Evolutionary conservation across 2,329 filamentous ascomycete species (phyloP).

Genomic region (Colletotrichum sp.): DNA sequence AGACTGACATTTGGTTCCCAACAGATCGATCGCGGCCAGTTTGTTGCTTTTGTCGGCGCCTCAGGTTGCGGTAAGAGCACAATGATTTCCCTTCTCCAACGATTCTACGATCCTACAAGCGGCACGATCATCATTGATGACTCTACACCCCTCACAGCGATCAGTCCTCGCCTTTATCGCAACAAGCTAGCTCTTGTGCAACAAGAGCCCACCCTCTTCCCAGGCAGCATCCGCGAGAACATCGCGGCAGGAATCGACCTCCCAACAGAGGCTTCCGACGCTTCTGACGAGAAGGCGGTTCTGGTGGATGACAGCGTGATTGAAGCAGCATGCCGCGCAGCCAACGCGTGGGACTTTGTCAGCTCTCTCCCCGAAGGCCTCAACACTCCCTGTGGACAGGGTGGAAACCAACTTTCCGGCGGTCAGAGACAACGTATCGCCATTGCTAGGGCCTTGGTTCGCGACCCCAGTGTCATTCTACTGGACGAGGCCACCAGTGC

Average conservation of each 20-base stretch:
- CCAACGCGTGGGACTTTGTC: constrained; percentile 63
- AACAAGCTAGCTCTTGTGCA: constrained; percentile 8
- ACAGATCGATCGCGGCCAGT: constrained; percentile 2
- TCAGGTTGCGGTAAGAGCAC: constrained; percentile 66
- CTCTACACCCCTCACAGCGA: neutral
- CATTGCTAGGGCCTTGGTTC: constrained; percentile 73
- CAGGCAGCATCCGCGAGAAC: constrained; percentile 60
- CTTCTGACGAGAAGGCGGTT: neutral
- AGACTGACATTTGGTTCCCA: constrained; percentile 37
- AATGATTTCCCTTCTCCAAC: constrained; percentile 55
- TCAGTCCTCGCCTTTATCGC: neutral
- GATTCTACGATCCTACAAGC: constrained; percentile 27
- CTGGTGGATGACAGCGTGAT: constrained; percentile 40
- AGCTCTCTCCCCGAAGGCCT: constrained; percentile 60
- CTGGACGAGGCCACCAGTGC: constrained; percentile 73
- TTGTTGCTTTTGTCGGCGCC: constrained; percentile 57
- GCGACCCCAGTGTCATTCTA: constrained; percentile 68
- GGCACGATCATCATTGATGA: constrained; percentile 1
- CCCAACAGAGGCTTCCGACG: neutral
- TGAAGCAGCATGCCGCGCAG: constrained; percentile 53
- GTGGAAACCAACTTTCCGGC: constrained; percentile 72
- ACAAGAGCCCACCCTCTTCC: constrained; percentile 16
- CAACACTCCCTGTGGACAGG: constrained; percentile 66
- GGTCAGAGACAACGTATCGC: constrained; percentile 76
- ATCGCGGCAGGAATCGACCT: constrained; percentile 49